A percentile compares a stretch with the other conserved stretches of the same genome.
Conservation (phyloP, 2,329 filamentous ascomycete genomes). For the Fusarium sp. region DNA sequence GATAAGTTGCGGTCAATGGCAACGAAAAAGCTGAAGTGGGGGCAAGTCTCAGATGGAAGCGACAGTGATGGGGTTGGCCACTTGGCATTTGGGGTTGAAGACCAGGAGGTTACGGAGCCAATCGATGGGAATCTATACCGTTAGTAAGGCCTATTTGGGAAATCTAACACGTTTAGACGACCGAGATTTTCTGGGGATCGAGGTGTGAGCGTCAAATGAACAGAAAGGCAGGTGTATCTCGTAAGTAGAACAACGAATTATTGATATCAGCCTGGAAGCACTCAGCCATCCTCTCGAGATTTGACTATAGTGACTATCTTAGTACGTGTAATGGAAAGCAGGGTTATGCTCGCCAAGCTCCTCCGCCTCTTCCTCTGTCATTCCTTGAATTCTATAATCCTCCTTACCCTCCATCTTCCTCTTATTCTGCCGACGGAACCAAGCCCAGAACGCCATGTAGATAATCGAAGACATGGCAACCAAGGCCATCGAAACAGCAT, state of each 20-base stretch:
- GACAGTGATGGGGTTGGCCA: neutral
- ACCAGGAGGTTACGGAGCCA: slow-evolving; percentile 6
- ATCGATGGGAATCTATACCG: neutral
- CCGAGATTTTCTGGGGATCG: too few relatives aligned
- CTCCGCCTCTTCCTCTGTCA: slow-evolving; percentile 51
- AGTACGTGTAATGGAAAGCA: slow-evolving; percentile 51
- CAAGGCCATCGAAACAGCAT: slow-evolving; percentile 64
- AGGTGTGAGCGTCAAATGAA: too few relatives aligned
- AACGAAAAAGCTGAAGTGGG: slow-evolving; percentile 8
- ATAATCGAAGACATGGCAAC: slow-evolving; percentile 62
- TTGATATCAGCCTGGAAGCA: neutral
- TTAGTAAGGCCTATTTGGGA: too few relatives aligned
- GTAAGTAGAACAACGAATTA: too few relatives aligned
- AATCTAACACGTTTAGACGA: too few relatives aligned
- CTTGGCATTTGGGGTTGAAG: slow-evolving; percentile 15
- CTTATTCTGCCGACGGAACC: slow-evolving; percentile 55
- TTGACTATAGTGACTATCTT: neutral
- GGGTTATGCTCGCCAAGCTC: slow-evolving; percentile 54
- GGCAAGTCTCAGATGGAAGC: slow-evolving; percentile 8
- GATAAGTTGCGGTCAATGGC: neutral
- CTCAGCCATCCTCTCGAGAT: neutral
- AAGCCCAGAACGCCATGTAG: slow-evolving; percentile 56
- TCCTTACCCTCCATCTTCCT: slow-evolving; percentile 48
- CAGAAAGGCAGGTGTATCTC: too few relatives aligned
- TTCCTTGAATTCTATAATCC: slow-evolving; percentile 48